phyloP scores from a whole-genome alignment of 257 asterid species.

The Penstemon newberryi region DNA sequence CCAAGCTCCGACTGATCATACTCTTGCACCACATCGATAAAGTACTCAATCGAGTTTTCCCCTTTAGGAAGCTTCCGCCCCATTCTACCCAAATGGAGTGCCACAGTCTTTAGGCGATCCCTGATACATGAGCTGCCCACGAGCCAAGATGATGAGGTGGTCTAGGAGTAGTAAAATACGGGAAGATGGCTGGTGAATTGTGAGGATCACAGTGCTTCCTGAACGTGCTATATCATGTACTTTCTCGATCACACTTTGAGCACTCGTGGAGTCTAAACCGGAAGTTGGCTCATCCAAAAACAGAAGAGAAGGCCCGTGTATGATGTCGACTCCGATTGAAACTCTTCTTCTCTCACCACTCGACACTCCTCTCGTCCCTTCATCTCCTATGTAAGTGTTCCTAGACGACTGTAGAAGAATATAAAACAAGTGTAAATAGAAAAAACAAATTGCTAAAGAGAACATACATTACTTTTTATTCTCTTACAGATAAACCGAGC shows the following conservation, averaged over 20 bases:
- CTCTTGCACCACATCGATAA: slow-evolving; percentile 74
- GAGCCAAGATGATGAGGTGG: slow-evolving; percentile 76
- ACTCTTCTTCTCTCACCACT: slow-evolving; percentile 93
- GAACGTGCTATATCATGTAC: slow-evolving; percentile 70
- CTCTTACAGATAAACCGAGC: slow-evolving; percentile 70
- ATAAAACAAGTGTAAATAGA: background rate
- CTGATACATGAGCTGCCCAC: slow-evolving; percentile 89
- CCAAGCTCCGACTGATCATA: slow-evolving; percentile 78
- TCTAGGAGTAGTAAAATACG: slow-evolving; percentile 68
- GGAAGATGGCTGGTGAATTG: slow-evolving; percentile 85
- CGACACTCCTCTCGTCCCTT: slow-evolving; percentile 82
- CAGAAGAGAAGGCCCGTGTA: slow-evolving; percentile 75
- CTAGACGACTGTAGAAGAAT: slow-evolving; percentile 49
- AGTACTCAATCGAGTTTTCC: slow-evolving; percentile 66
- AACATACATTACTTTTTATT: background rate
- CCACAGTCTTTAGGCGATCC: slow-evolving; percentile 75
- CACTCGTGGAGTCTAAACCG: slow-evolving; percentile 90
- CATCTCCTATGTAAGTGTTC: slow-evolving; percentile 91
- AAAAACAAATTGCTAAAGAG: background rate
- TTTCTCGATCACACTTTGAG: slow-evolving; percentile 77
- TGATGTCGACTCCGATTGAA: slow-evolving; percentile 80
- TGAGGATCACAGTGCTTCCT: slow-evolving; percentile 82
- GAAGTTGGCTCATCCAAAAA: slow-evolving; percentile 90
- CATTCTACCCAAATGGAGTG: slow-evolving; percentile 61
- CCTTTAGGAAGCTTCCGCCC: slow-evolving; percentile 63